Percentiles rank a stretch among this genome's conserved stretches.
phyloP scores from a whole-genome alignment of 179 eudicot genomes.

The Patellifolia procumbens region DNA sequence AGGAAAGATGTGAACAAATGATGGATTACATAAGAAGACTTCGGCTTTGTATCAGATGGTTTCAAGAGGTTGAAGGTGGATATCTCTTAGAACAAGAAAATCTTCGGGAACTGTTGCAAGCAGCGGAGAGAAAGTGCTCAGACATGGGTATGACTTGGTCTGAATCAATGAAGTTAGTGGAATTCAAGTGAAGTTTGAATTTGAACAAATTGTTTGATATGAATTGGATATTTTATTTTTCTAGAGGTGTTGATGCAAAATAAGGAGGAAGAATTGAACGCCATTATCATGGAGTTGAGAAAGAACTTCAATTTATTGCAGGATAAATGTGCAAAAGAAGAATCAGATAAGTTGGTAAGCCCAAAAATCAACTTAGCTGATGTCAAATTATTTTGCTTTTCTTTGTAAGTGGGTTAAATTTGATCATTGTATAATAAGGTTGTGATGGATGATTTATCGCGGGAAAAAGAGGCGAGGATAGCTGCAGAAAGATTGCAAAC shows the following conservation, averaged over 20 bases:
- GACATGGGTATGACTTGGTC: conserved; percentile 60
- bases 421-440: conserved; percentile 46
- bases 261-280: conserved; percentile 84
- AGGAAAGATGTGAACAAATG: conserved; percentile 98
- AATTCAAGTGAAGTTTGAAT: neutral
- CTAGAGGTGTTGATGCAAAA: conserved; percentile 72
- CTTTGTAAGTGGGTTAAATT: neutral
- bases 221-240: conserved; percentile 9
- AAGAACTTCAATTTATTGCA: conserved; percentile 57
- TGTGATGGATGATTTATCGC: conserved; percentile 59
- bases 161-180: neutral
- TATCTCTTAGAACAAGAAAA: conserved; percentile 68
- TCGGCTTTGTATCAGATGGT: conserved; percentile 85
- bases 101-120: conserved; percentile 52
- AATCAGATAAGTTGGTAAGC: conserved; percentile 76
- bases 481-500: conserved; percentile 70
- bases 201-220: conserved; percentile 5
- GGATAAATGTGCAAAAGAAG: conserved; percentile 68
- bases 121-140: conserved; percentile 62
- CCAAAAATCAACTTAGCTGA: neutral
- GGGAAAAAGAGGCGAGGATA: conserved; percentile 70
- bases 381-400: neutral
- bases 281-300: conserved; percentile 75
- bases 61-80: conserved; percentile 82
- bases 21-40: conserved; percentile 76